phyloP scores from a whole-genome alignment of 352 stramenopile species.

The Phytophthora europaea region DNA sequence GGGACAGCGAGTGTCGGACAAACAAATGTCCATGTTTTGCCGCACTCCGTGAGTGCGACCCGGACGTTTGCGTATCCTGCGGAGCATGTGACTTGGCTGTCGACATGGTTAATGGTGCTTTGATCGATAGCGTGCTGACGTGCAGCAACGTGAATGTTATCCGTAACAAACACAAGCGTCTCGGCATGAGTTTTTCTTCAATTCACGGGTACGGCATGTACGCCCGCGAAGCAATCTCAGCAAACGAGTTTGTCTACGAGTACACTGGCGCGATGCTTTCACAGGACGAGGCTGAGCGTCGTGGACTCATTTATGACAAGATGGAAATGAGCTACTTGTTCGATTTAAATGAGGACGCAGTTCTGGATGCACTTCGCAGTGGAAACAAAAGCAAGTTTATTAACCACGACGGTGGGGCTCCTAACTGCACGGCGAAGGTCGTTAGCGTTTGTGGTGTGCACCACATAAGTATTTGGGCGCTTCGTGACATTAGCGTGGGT shows the following conservation, averaged over 20 bases:
- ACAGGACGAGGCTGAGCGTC: conserved; percentile 68
- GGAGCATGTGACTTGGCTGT: conserved; percentile 56
- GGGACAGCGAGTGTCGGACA: conserved; percentile 52
- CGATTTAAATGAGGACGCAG: conserved; percentile 90
- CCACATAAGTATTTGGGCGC: conserved; percentile 91
- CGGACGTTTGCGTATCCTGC: conserved; percentile 59
- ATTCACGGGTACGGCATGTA: conserved; percentile 70
- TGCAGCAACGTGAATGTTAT: conserved; percentile 41
- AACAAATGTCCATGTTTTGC: conserved; percentile 62
- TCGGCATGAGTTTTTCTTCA: conserved; percentile 54
- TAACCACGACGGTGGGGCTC: conserved; percentile 70
- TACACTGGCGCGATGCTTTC: conserved; percentile 67
- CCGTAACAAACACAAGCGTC: conserved; percentile 38
- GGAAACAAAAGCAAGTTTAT: conserved; percentile 95
- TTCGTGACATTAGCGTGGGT: conserved; percentile 78
- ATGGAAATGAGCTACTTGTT: conserved; percentile 91
- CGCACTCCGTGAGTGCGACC: conserved; percentile 67
- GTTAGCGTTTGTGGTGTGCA: conserved; percentile 88
- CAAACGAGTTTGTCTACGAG: conserved; percentile 70
- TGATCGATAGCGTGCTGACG: neutral
- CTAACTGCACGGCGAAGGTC: conserved; percentile 84
- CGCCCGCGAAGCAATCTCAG: conserved; percentile 50
- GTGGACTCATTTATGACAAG: conserved; percentile 86
- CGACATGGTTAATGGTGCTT: conserved; percentile 3
- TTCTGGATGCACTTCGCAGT: conserved; percentile 89